phyloP scores from a whole-genome alignment of 2,329 filamentous ascomycete genomes.

The Pseudomassariella vexata region DNA sequence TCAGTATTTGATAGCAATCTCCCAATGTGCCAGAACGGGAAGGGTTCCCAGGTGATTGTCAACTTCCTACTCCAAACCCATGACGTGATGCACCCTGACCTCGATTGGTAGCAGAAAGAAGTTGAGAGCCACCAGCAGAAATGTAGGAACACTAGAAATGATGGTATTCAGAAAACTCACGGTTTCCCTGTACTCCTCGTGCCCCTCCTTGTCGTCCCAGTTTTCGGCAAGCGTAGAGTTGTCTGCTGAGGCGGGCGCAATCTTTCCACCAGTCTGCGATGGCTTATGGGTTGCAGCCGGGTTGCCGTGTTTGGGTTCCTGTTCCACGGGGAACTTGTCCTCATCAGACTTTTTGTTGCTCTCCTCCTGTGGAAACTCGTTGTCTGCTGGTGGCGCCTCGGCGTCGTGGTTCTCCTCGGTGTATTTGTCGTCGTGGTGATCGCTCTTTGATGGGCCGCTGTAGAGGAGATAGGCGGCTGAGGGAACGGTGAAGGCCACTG shows the following conservation, averaged over 20 bases:
- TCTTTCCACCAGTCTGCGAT: constrained; percentile 9
- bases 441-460: constrained; percentile 4
- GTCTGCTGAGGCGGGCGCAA: constrained; percentile 13
- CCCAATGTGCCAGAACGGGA: too few relatives aligned
- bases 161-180: constrained; percentile 7
- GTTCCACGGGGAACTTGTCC: neutral
- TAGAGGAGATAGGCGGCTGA: constrained; percentile 14
- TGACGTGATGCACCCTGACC: too few relatives aligned
- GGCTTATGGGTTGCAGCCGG: constrained; percentile 2
- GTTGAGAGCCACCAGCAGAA: too few relatives aligned
- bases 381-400: constrained; percentile 4
- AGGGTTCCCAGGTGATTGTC: too few relatives aligned
- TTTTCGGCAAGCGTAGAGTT: constrained; percentile 11
- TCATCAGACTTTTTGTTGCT: constrained; percentile 1
- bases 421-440: constrained; percentile 8
- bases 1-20: neutral
- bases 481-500: constrained; percentile 14
- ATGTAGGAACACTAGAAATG: too few relatives aligned
- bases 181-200: constrained; percentile 16
- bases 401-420: constrained; percentile 7
- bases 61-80: too few relatives aligned
- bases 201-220: constrained; percentile 13
- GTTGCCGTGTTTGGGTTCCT: constrained; percentile 3
- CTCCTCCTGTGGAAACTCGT: neutral
- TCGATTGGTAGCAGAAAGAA: too few relatives aligned